A percentile compares a stretch with the other conserved stretches of the same genome.
Evolutionary conservation across 2,329 filamentous ascomycete genomes (phyloP).

Genomic region (Pochonia chlamydosporia): DNA sequence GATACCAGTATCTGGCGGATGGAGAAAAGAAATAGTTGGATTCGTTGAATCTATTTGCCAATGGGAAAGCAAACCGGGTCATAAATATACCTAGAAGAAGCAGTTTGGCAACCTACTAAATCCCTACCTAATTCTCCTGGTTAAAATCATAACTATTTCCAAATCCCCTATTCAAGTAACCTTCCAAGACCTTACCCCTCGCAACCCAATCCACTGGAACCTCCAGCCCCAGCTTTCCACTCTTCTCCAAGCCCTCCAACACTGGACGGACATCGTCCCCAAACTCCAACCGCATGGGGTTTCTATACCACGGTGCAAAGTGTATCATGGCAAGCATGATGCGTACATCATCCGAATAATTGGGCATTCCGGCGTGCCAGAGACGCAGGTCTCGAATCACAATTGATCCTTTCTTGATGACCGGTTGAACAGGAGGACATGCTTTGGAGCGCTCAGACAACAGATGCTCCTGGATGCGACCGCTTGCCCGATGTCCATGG

Average conservation of each 20-base stretch:
- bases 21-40: too few species aligned
- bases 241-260: conserved; percentile 36
- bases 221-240: conserved; percentile 33
- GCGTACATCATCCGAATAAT: conserved; percentile 40
- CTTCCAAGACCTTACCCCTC: conserved; percentile 31
- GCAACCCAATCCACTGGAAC: conserved; percentile 44
- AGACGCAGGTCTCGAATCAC: conserved; percentile 54
- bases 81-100: too few species aligned
- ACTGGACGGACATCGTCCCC: conserved; percentile 40
- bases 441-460: conserved; percentile 28
- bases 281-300: conserved; percentile 50
- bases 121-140: too few species aligned
- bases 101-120: too few species aligned
- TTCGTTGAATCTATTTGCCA: too few species aligned
- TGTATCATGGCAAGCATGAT: conserved; percentile 58
- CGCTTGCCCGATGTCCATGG: conserved; percentile 47
- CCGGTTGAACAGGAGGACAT: conserved; percentile 42
- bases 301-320: conserved; percentile 52
- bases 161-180: conserved; percentile 51
- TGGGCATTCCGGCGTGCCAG: conserved; percentile 61
- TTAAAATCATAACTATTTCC: conserved; percentile 59
- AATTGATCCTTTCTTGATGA: conserved; percentile 47
- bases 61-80: too few species aligned
- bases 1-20: too few species aligned
- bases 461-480: conserved; percentile 36